Base-by-base conservation (phyloP, 139 green algal genomes). In the Yamagishiella unicocca region DNA sequence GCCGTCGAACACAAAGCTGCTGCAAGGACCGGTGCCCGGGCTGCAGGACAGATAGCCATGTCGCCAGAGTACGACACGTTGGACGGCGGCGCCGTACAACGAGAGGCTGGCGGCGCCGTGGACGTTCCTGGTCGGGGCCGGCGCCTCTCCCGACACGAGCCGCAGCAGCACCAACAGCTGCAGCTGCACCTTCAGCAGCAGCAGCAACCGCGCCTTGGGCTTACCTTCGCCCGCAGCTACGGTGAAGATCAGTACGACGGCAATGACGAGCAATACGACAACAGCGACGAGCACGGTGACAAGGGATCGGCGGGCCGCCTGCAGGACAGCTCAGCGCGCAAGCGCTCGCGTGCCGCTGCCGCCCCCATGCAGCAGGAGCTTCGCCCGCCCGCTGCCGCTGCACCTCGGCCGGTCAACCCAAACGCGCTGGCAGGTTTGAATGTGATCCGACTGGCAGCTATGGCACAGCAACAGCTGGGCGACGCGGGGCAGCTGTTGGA, bases 191-290 rank as follows among this genome's bases (percentile, higher is more conserved):
- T 9, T 45, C 45, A 43, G 50, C 42, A 37, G 70, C 19, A 21
- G 70, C 70, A 55, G 70, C 58, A 29, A n/a, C 50, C 14, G 17
- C 17, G 50, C n/a, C n/a, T n/a, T n/a, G n/a, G n/a, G n/a, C n/a
- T n/a, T n/a, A n/a, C n/a, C n/a, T n/a, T n/a, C n/a, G n/a, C n/a
- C n/a, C n/a, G n/a, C n/a, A 71, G 21, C 21, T 35, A 74, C 74
- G 45, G 68, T 19, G 50, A 53, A 72, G 37, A 42, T 66, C 79
- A 31, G 27, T 82, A 85, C 45, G 74, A 89, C 17, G 85, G 82
- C 29, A 35, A 19, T 40, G 66, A 89, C 75, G 84, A 74, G 7
- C 66, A 10, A 17, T 78, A 78, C 37, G 40, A 78, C 37, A 14
- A 78, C 42, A 37, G 38, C 9, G 66, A 74, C 37, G 66, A 74